phyloP scores from a whole-genome alignment of 306 rosid genomes.

The Acacia confusa region DNA sequence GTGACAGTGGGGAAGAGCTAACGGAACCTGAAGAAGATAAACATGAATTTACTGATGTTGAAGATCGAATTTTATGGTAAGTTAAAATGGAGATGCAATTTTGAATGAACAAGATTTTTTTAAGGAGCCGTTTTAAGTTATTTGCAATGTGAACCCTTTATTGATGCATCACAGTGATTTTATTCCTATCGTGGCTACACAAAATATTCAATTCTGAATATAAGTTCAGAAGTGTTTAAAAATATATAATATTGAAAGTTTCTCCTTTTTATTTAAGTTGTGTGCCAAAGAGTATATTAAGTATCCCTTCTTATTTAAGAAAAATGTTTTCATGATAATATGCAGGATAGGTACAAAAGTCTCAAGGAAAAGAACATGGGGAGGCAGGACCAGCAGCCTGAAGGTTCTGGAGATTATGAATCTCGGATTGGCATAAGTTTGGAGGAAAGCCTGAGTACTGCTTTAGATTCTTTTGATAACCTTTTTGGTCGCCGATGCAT shows the following conservation, averaged over 20 bases:
- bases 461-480: slow-evolving; percentile 94
- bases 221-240: slow-evolving; percentile 19
- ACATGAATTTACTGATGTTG: slow-evolving; percentile 75
- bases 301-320: slow-evolving; percentile 30
- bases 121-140: slow-evolving; percentile 5
- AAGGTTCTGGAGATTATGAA: slow-evolving; percentile 47
- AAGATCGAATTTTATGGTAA: slow-evolving; percentile 77
- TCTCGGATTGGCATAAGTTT: slow-evolving; percentile 52
- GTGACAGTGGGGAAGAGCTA: slow-evolving; percentile 92
- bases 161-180: slow-evolving; percentile 9
- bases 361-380: slow-evolving; percentile 51
- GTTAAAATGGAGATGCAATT: slow-evolving; percentile 36
- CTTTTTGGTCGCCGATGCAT: slow-evolving; percentile 95
- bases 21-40: slow-evolving; percentile 81
- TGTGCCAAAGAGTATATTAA: slow-evolving; percentile 6
- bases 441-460: slow-evolving; percentile 75
- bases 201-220: slow-evolving; percentile 7
- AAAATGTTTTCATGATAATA: slow-evolving; percentile 24
- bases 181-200: neutral
- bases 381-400: slow-evolving; percentile 38
- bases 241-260: slow-evolving; percentile 14
- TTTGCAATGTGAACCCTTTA: slow-evolving; percentile 22
- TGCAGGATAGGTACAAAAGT: slow-evolving; percentile 69
- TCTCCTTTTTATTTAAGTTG: slow-evolving; percentile 16
- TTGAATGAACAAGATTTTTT: slow-evolving; percentile 6